phyloP scores from a whole-genome alignment of 768 basidiomycete genomes.

The Bullera alba region DNA sequence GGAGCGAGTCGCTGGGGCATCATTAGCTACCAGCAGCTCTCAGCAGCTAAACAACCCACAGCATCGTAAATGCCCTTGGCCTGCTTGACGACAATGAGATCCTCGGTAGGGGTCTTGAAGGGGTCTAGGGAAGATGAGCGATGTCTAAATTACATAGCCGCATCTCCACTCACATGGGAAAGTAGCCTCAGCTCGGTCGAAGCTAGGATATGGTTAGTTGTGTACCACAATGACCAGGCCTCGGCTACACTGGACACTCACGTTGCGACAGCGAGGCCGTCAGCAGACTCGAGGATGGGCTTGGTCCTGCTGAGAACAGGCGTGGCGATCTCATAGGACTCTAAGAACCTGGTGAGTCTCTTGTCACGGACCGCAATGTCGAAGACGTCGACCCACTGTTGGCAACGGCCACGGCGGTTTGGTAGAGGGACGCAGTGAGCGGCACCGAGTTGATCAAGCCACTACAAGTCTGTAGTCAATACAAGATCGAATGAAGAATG shows the following conservation, averaged over 20 bases:
- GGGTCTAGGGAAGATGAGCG: constrained; percentile 21
- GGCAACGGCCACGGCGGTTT: constrained; percentile 31
- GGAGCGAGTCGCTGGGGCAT: constrained; percentile 29
- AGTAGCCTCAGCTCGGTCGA: constrained; percentile 38
- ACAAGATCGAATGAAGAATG: background rate
- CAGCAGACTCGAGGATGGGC: constrained; percentile 38
- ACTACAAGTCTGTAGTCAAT: constrained; percentile 9
- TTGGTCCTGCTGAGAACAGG: constrained; percentile 37
- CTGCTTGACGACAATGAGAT: constrained; percentile 40
- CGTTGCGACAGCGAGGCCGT: constrained; percentile 43
- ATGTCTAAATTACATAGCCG: background rate
- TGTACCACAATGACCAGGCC: background rate
- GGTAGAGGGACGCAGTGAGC: constrained; percentile 34
- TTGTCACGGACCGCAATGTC: background rate
- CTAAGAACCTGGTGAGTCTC: constrained; percentile 10
- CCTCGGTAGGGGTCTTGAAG: constrained; percentile 43
- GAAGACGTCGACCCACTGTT: constrained; percentile 24
- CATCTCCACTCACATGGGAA: constrained; percentile 31
- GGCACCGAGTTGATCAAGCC: constrained; percentile 31
- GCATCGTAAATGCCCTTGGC: constrained; percentile 42
- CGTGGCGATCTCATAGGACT: constrained; percentile 39
- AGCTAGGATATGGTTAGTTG: constrained; percentile 9
- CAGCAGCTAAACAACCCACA: constrained; percentile 14
- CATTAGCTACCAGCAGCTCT: background rate
- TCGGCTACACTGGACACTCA: constrained; percentile 8